A percentile compares a stretch with the other conserved stretches of the same genome.
Conservation (phyloP, 176 grass and related monocot species). For the Dendrocalamus sinicus region DNA sequence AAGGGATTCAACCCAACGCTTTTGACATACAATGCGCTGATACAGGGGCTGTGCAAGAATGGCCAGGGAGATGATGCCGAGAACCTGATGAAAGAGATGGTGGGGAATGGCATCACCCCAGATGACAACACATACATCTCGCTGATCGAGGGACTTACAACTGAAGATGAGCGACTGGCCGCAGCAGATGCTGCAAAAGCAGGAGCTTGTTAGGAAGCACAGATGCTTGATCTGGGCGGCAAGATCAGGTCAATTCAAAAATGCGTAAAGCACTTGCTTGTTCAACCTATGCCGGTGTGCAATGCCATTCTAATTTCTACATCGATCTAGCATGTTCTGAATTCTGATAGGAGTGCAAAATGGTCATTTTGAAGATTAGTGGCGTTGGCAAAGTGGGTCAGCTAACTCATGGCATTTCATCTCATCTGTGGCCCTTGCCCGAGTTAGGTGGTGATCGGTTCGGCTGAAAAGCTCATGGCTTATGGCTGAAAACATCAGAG, state of each 20-base stretch:
- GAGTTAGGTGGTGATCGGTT: too few species aligned
- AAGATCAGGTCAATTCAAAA: neutral
- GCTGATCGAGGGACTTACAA: constrained; percentile 55
- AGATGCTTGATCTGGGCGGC: neutral
- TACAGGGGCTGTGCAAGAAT: constrained; percentile 63
- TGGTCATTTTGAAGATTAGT: constrained; percentile 1
- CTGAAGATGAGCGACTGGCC: constrained; percentile 19
- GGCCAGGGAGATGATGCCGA: constrained; percentile 60
- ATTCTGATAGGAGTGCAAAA: constrained; percentile 16
- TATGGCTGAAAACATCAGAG: too few species aligned
- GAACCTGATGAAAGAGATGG: constrained; percentile 78
- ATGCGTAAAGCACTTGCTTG: neutral
- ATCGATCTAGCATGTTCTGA: neutral
- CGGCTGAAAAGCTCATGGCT: too few species aligned
- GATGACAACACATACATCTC: constrained; percentile 70
- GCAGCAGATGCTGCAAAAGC: constrained; percentile 1
- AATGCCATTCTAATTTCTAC: constrained; percentile 1
- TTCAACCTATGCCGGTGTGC: neutral
- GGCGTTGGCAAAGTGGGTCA: neutral
- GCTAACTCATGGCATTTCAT: neutral
- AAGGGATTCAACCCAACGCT: constrained; percentile 72
- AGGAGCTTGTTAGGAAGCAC: constrained; percentile 9
- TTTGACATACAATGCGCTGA: constrained; percentile 77
- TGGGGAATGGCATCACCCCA: constrained; percentile 63
- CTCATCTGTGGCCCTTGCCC: neutral